Conservation (phyloP, 2,329 filamentous ascomycete genomes). For the Monosporascus cannonballus region DNA sequence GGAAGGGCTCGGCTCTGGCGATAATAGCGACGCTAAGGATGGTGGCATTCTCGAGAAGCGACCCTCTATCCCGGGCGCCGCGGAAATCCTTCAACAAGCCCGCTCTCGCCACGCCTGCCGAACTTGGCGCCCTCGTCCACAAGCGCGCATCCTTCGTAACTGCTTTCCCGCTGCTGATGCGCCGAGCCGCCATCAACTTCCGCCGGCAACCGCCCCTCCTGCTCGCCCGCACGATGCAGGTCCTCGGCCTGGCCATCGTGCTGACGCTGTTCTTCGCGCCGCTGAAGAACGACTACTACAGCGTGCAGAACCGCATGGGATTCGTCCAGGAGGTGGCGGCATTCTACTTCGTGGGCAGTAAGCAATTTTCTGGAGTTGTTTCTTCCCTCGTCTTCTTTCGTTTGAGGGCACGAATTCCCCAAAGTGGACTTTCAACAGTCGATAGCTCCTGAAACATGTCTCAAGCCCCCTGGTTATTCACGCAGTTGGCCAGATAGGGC, state of each 20-base stretch:
- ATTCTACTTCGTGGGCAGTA: constrained; percentile 63
- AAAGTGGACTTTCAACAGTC: no score
- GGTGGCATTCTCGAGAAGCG: constrained; percentile 9
- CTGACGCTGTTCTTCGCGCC: constrained; percentile 67
- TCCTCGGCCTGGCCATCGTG: constrained; percentile 56
- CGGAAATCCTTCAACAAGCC: constrained; percentile 37
- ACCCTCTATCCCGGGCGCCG: constrained; percentile 17
- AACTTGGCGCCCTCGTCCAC: constrained; percentile 63
- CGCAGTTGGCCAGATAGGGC: no score
- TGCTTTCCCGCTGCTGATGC: constrained; percentile 62
- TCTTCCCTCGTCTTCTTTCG: no score
- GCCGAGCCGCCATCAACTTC: constrained; percentile 63
- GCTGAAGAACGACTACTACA: constrained; percentile 60
- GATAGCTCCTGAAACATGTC: no score
- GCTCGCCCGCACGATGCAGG: constrained; percentile 61
- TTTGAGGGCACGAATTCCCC: no score
- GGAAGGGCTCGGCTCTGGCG: constrained; percentile 13
- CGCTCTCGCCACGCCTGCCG: constrained; percentile 59
- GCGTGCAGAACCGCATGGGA: constrained; percentile 67
- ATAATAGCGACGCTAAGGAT: constrained; percentile 3
- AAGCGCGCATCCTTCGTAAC: constrained; percentile 54
- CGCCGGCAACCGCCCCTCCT: constrained; percentile 59
- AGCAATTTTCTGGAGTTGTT: no score
- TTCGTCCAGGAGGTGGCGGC: constrained; percentile 67
- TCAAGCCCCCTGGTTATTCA: no score